Evolutionary conservation across 2,329 filamentous ascomycete genomes (phyloP), one percentile per base, ranked within the genome.

Genomic region (Colletotrichum truncatum): DNA sequence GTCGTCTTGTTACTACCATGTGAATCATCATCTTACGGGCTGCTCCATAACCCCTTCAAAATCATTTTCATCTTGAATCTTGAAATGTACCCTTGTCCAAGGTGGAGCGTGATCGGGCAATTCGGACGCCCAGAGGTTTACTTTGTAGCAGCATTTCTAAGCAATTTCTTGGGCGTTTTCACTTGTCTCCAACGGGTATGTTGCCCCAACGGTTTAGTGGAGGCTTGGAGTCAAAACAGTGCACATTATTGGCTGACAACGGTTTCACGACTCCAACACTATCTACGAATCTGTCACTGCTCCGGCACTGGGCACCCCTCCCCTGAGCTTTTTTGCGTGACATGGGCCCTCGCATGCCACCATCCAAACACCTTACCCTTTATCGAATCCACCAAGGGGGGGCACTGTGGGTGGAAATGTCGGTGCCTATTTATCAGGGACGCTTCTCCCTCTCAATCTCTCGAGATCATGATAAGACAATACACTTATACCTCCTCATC

Each of bases 61-160:
- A n/a, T n/a, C n/a, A n/a, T n/a, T n/a, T n/a, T n/a, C n/a, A n/a
- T n/a, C n/a, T n/a, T n/a, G n/a, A n/a, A n/a, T n/a, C n/a, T n/a
- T n/a, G n/a, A n/a, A n/a, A n/a, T n/a, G n/a, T n/a, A n/a, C n/a
- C n/a, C n/a, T n/a, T n/a, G n/a, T n/a, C n/a, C n/a, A n/a, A n/a
- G n/a, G n/a, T n/a, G n/a, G n/a, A n/a, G n/a, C n/a, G n/a, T n/a
- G n/a, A n/a, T n/a, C n/a, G n/a, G n/a, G n/a, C n/a, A n/a, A n/a
- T n/a, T n/a, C n/a, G n/a, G n/a, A n/a, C n/a, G n/a, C n/a, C n/a
- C n/a, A n/a, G n/a, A n/a, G n/a, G n/a, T n/a, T n/a, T 16, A 32
- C 21, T 36, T n/a, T 45, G 36, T 39, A 30, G 36, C 14, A 16
- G 30, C n/a, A 61, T 64, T 64, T 64, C 62, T 64, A 64, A 64